Conservation (phyloP, 1,284 basidiomycete species). For the Coriolopsis trogii region DNA sequence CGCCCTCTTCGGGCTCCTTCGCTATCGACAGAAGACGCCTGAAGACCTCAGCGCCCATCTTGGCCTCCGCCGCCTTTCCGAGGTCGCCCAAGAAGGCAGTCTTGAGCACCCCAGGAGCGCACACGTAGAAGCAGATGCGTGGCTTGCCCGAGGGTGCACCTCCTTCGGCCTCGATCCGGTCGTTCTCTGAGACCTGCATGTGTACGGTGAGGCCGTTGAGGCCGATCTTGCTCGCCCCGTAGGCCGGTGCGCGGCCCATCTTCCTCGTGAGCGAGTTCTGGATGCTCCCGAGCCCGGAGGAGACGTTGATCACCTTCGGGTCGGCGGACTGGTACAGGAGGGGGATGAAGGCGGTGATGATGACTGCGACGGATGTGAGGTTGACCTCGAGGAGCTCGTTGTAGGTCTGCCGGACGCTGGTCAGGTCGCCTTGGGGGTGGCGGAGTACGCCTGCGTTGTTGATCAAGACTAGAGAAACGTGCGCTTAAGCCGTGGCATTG, state of each 20-base stretch:
- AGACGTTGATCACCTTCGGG: constrained; percentile 7
- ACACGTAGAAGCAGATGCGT: constrained; percentile 2
- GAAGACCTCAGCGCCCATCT: constrained; percentile 5
- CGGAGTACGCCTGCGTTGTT: constrained; percentile 7
- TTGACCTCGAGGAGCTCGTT: constrained; percentile 1
- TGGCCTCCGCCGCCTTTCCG: background rate
- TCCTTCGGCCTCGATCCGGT: background rate
- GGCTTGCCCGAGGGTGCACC: background rate
- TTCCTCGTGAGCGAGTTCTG: constrained; percentile 5
- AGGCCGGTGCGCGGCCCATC: background rate
- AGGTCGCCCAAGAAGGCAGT: background rate
- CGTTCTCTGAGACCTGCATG: constrained; percentile 4
- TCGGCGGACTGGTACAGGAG: constrained; percentile 5
- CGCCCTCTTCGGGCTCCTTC: too few relatives aligned
- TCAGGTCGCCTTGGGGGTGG: background rate
- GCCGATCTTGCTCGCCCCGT: constrained; percentile 4
- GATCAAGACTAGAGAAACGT: background rate
- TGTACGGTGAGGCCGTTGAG: constrained; percentile 4
- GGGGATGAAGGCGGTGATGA: constrained; percentile 3
- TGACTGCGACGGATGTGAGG: constrained; percentile 9
- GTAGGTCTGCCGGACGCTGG: background rate
- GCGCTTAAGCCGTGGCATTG: background rate
- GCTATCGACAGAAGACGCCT: too few relatives aligned
- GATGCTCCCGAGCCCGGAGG: constrained; percentile 7
- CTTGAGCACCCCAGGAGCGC: background rate